Conservation (phyloP, 441 rosid genomes). For the Aleurites moluccanus region DNA sequence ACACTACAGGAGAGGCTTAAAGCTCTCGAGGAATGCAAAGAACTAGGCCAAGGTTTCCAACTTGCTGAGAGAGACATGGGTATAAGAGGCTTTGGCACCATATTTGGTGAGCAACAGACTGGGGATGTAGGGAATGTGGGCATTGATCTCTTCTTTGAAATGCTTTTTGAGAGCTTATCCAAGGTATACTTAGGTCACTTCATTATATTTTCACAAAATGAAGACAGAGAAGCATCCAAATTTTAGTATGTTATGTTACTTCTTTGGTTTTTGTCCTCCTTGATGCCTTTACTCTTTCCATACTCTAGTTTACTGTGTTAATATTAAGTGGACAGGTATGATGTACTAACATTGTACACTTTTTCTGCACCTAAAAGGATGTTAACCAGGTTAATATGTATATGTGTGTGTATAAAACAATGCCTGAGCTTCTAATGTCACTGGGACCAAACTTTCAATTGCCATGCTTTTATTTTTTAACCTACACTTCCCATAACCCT, state of each 20-base stretch:
- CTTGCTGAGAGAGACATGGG: constrained; percentile 99
- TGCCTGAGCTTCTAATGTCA: constrained; percentile 6
- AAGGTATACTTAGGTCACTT: constrained; percentile 50
- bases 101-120: constrained; percentile 97
- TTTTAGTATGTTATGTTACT: background rate
- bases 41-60: constrained; percentile 99
- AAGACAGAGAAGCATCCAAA: constrained; percentile 20
- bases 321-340: background rate
- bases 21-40: constrained; percentile 89
- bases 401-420: background rate
- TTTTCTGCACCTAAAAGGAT: constrained; percentile 2
- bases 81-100: constrained; percentile 95
- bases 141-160: constrained; percentile 95
- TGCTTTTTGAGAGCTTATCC: constrained; percentile 96
- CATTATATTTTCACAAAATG: constrained; percentile 1
- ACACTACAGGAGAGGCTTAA: constrained; percentile 81
- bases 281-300: constrained; percentile 2
- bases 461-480: constrained; percentile 24
- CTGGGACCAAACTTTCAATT: background rate
- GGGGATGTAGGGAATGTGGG: constrained; percentile 99
- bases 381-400: background rate
- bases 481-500: constrained; percentile 23
- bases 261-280: constrained; percentile 9
- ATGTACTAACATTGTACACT: background rate
- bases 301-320: background rate